phyloP scores from a whole-genome alignment of 306 rosid species.

The Alnus glutinosa region DNA sequence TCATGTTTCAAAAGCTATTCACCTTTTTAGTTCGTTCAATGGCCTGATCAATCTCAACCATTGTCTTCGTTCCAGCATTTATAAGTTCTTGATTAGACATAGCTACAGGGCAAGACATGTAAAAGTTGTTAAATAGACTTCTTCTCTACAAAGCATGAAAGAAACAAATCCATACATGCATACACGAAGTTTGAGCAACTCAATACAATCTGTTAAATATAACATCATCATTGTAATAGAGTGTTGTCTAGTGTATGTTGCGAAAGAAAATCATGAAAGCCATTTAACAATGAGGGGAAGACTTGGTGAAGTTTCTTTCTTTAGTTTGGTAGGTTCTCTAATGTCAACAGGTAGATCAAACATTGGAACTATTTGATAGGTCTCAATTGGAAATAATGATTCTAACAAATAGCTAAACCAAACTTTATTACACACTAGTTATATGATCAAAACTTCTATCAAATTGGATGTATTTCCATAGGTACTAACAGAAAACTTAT shows the following conservation, averaged over 20 bases:
- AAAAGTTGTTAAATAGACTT: conserved; percentile 26
- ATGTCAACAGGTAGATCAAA: no score
- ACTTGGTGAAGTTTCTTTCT: neutral
- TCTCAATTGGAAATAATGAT: neutral
- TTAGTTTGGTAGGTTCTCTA: neutral
- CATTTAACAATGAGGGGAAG: neutral
- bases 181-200: neutral
- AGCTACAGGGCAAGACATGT: conserved; percentile 50
- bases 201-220: neutral
- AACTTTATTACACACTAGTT: neutral
- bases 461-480: neutral
- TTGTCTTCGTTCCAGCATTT: conserved; percentile 73
- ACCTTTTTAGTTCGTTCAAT: conserved; percentile 90
- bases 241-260: neutral
- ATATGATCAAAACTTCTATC: neutral
- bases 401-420: neutral
- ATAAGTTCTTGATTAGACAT: conserved; percentile 97
- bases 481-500: neutral
- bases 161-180: conserved; percentile 9
- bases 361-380: no score
- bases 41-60: conserved; percentile 97
- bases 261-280: neutral
- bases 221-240: neutral
- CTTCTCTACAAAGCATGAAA: conserved; percentile 9
- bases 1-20: conserved; percentile 23